phyloP scores from a whole-genome alignment of 2,329 filamentous ascomycete species.

The Xylariaceae sp. region DNA sequence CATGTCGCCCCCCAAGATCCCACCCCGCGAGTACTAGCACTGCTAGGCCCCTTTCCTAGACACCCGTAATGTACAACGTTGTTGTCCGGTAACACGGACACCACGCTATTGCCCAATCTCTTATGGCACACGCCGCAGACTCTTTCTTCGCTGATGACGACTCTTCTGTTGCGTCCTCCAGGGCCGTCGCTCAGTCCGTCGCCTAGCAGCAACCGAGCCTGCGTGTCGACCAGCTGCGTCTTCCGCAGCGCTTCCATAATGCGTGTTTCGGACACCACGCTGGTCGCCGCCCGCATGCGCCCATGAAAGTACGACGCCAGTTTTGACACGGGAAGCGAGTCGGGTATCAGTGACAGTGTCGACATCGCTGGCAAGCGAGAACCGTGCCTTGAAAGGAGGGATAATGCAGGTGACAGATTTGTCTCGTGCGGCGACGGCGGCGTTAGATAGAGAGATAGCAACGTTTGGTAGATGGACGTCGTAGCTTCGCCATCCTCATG shows the following conservation, averaged over 20 bases:
- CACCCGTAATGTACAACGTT: constrained; percentile 79
- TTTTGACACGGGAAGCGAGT: constrained; percentile 68
- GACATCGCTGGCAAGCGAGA: constrained; percentile 83
- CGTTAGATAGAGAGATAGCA: constrained; percentile 82
- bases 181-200: constrained; percentile 52
- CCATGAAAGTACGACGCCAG: constrained; percentile 89
- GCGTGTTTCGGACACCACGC: constrained; percentile 71
- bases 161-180: constrained; percentile 55
- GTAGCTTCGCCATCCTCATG: constrained; percentile 40
- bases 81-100: constrained; percentile 82
- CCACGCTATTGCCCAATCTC: constrained; percentile 82
- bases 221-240: constrained; percentile 71
- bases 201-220: constrained; percentile 69
- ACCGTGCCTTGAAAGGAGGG: constrained; percentile 86
- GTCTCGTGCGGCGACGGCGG: constrained; percentile 68
- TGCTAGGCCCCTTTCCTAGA: constrained; percentile 40
- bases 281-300: constrained; percentile 81
- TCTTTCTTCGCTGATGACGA: constrained; percentile 79
- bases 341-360: constrained; percentile 79
- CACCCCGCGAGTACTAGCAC: constrained; percentile 34
- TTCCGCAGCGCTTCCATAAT: constrained; percentile 72
- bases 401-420: constrained; percentile 73
- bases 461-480: constrained; percentile 83
- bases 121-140: constrained; percentile 93
- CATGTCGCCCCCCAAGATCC: constrained; percentile 31